Evolutionary conservation across 2,329 filamentous ascomycete species (phyloP), one percentile per base, ranked within the genome.

Genomic region (Aspergillus oerlinghausenensis): DNA sequence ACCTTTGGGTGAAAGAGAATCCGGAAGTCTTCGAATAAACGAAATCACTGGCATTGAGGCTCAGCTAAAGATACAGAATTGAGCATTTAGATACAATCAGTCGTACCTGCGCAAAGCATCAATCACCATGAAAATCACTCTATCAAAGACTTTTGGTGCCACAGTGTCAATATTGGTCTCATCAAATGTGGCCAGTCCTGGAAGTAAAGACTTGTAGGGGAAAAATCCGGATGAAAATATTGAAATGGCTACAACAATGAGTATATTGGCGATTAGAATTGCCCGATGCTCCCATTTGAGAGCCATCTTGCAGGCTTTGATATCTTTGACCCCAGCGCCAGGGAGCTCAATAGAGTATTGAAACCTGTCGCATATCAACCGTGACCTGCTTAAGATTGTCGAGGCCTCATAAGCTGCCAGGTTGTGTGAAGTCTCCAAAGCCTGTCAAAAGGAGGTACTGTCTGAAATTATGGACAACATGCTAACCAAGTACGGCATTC

Each of bases 121-220:
- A 28, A 99, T 89, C 6, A 99, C 92, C 93, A 99, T 97, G 73
- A 99, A 97, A 54, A 99, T 81, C 53, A 97, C 80, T 67, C 88
- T 92, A 74, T 97, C 86, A 73, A 99, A 99, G 0, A 88, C 86
- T 35, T 89, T 82, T 50, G 80, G 75, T 3, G 88, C 86, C 6
- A 81, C 81, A 49, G 75, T 67, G 21, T 79, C 75, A 28, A 83
- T 70, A 51, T 81, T 68, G 60, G 84, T 82, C 73, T 87, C 61
- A 28, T 69, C 64, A 61, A 74, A 89, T 60, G 82, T 78, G 9
- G 94, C 92, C 49, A 96, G 78, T 3, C 94, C 94, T 10, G 92
- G 86, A 50, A 99, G 81, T 63, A 96, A 88, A 2, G 94, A 92
- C 70, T 99, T 99, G 76, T 97, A 97, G 7, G 94, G 94, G 70